These are phyloP conservation scores for Gossypium arboreum DNA, from an alignment of 345 rosid species.

Conservation along the genomic window DNA sequence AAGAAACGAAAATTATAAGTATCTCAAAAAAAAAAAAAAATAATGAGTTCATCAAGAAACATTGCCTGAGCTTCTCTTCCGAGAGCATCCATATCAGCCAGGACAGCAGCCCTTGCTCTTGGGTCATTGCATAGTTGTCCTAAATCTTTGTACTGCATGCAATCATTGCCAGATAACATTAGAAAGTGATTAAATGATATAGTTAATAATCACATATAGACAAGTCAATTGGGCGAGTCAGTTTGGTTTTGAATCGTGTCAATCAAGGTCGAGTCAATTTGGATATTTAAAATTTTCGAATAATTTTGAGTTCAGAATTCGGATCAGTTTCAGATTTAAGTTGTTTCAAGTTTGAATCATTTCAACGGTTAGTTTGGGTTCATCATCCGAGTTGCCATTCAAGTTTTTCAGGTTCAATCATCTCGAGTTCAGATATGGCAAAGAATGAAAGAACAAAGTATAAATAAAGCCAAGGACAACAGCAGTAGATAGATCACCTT, in stretches of 20 bases:
- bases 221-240: too few species aligned
- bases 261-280: too few species aligned
- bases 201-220: not conserved
- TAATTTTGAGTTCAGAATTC: too few species aligned
- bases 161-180: conserved; percentile 2
- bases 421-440: too few species aligned
- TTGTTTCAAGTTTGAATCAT: too few species aligned
- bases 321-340: too few species aligned
- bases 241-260: too few species aligned
- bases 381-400: too few species aligned
- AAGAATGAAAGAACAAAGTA: too few species aligned
- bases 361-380: too few species aligned
- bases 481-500: conserved; percentile 41
- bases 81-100: conserved; percentile 71
- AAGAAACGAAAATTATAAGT: not conserved
- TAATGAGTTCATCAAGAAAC: conserved; percentile 1
- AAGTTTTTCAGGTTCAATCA: too few species aligned
- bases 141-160: conserved; percentile 50
- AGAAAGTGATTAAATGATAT: not conserved
- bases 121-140: conserved; percentile 71
- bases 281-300: too few species aligned
- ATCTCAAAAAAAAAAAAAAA: not conserved
- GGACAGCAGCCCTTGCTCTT: conserved; percentile 65
- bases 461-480: not conserved
- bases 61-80: conserved; percentile 90